Base-by-base conservation (phyloP, 352 stramenopile species). In the Halophytophthora batemanensis region DNA sequence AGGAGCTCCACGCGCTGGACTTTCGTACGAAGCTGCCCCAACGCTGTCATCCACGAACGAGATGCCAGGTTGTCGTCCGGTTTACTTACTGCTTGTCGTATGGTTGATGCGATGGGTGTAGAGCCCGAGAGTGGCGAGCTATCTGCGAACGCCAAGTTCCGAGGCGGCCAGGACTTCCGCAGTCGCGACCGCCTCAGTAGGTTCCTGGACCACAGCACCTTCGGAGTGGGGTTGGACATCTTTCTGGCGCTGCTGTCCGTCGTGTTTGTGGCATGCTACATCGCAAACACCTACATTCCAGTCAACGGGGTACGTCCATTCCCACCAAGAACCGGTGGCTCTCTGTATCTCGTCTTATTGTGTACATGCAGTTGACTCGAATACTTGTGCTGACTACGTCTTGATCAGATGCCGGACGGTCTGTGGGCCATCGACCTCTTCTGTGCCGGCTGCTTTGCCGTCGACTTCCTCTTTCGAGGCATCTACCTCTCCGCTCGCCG, bases 241-340 rank as follows among this genome's bases (percentile, higher is more conserved):
- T 69, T 61, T 3, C 33, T 69, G 10, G 55, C 59, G 15, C 37
- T 81, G 8, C 40, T 81, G 12, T 81, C 83, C n/a, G 10, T 90
- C 23, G 56, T 82, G 12, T 94, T 74, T 49, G 74, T 77, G 22
- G 77, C 40, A 10, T 65, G 71, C 38, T 94, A 94, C 66, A 78
- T 94, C 48, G 38, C 51, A 3, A 90, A 86, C 58, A 94, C 83
- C 17, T 94, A 94, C 56, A 81, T 86, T n/a, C n/a, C n/a, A n/a
- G n/a, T n/a, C n/a, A n/a, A n/a, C n/a, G n/a, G n/a, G n/a, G n/a
- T n/a, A n/a, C n/a, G n/a, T n/a, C n/a, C n/a, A n/a, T n/a, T 15
- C 81, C 79, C 0, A 56, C 47, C 28, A 82, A 81, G 1, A n/a
- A 5, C 21, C n/a, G n/a, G 15, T 35, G 48, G 35, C n/a, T 25